Base-by-base conservation (phyloP, 441 rosid species). In the Macaranga tanarius region DNA sequence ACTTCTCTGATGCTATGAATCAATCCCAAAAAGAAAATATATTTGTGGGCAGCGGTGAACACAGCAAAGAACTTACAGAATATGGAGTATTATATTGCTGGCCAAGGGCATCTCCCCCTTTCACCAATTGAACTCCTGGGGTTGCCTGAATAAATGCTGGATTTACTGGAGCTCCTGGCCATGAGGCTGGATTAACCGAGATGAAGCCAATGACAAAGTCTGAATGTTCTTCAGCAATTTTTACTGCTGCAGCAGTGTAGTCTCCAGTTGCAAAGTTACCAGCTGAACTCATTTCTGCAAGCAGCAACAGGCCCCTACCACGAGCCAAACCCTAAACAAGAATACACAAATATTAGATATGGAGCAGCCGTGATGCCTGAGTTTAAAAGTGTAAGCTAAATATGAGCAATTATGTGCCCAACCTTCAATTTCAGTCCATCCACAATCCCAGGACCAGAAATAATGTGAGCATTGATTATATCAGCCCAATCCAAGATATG, bases 271-370 rank as follows among this genome's bases (percentile, higher is more conserved):
- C 99, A 42, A 95, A 89, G 86, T 92, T 95, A 51, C 97, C 99
- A 31, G 95, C 98, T 48, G 99, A 95, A 83, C 99, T 95, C 99
- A 95, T 95, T 84, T 95, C 99, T 58, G 99, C 99, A 28, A 95
- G 90, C 76, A 95, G 84, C 81, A 95, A 86, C 59, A 95, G 83
- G 60, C 99, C 98, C 83, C 88, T 90, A 55, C 98, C 97, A 20
- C 89, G 86, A 58, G 95, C 93, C 88, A 92, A 77, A 73, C 99
- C 99, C 99, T 95, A 65, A 34, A 70, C 58, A 75, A 45, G 47
- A 31, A 28, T 40, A 48, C 10, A 42, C 51, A 58, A 67, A 28
- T 38, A 67, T 65, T 58, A 71, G 56, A 60, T 50, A 79, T n/a
- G 44, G 19, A 58, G 45, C 45, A 70, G 9, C 54, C 26, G 44